phyloP scores from a whole-genome alignment of 768 basidiomycete species.

The Boletus vinaceobasis region DNA sequence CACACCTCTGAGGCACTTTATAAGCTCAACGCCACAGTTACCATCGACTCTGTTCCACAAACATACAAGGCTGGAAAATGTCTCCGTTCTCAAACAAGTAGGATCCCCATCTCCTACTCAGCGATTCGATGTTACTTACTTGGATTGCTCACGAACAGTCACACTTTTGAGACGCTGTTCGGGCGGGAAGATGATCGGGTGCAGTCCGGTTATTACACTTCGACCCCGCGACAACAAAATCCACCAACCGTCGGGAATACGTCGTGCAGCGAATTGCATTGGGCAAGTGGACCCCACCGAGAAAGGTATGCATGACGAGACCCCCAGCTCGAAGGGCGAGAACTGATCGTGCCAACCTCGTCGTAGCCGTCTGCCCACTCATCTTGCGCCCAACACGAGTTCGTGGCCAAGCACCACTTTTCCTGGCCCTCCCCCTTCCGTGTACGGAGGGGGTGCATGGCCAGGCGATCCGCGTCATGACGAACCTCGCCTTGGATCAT shows the following conservation, averaged over 20 bases:
- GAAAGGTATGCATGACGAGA: conserved; percentile 13
- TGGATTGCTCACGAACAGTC: background rate
- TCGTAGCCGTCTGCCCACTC: background rate
- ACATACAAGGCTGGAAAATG: conserved; percentile 1
- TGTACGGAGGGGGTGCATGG: background rate
- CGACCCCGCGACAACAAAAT: conserved; percentile 4
- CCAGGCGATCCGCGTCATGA: background rate
- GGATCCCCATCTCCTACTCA: background rate
- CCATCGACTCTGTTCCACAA: background rate
- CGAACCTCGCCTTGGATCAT: background rate
- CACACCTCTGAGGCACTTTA: conserved; percentile 2
- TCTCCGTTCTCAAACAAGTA: conserved; percentile 8
- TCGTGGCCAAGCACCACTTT: background rate
- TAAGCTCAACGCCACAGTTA: background rate
- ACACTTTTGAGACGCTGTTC: background rate
- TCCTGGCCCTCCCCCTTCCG: background rate
- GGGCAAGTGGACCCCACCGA: background rate
- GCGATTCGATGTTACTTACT: no score
- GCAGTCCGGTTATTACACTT: background rate
- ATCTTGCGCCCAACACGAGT: background rate
- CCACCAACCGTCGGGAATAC: background rate
- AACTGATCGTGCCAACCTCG: background rate
- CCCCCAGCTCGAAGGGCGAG: background rate
- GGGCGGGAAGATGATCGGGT: background rate
- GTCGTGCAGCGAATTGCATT: background rate